phyloP scores from a whole-genome alignment of 106 monocot genomes.

The Agapanthus africanus region DNA sequence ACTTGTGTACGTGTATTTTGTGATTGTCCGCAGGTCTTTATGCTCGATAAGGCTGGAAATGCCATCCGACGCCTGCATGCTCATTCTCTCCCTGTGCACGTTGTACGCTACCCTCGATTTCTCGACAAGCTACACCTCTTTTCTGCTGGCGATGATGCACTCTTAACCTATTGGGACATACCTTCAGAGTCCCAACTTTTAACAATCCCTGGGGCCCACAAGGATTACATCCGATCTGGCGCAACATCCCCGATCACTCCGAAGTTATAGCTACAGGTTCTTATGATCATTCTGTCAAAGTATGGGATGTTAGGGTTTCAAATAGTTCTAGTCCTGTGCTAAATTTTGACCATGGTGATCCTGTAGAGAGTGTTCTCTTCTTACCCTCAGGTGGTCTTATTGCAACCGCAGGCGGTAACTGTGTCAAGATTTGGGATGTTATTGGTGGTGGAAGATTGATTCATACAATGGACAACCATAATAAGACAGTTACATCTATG shows the following conservation, averaged over 20 bases:
- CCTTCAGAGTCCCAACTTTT: conserved; percentile 41
- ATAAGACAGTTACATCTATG: conserved; percentile 78
- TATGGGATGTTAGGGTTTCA: conserved; percentile 68
- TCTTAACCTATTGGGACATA: conserved; percentile 75
- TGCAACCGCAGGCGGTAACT: conserved; percentile 76
- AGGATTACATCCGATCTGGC: conserved; percentile 81
- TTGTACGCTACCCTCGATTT: conserved; percentile 61
- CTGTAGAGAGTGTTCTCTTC: conserved; percentile 67
- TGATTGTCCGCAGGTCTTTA: conserved; percentile 26
- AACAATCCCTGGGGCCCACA: conserved; percentile 57
- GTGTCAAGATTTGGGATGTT: conserved; percentile 86
- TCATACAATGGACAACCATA: conserved; percentile 79
- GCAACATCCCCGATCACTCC: conserved; percentile 41
- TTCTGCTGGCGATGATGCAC: conserved; percentile 83
- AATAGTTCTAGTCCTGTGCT: conserved; percentile 14
- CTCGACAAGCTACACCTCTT: conserved; percentile 77
- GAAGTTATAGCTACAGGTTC: conserved; percentile 78
- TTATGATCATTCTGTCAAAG: conserved; percentile 66
- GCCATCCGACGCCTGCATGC: conserved; percentile 54
- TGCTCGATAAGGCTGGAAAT: conserved; percentile 28
- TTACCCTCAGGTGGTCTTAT: conserved; percentile 82
- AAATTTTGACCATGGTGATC: conserved; percentile 46
- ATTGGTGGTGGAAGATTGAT: conserved; percentile 67
- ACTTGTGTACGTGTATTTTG: too few relatives aligned
- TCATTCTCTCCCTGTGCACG: conserved; percentile 58